Percentiles rank a stretch among this genome's conserved stretches.
phyloP scores from a whole-genome alignment of 176 grass and related monocot genomes.

The Lolium multiflorum region DNA sequence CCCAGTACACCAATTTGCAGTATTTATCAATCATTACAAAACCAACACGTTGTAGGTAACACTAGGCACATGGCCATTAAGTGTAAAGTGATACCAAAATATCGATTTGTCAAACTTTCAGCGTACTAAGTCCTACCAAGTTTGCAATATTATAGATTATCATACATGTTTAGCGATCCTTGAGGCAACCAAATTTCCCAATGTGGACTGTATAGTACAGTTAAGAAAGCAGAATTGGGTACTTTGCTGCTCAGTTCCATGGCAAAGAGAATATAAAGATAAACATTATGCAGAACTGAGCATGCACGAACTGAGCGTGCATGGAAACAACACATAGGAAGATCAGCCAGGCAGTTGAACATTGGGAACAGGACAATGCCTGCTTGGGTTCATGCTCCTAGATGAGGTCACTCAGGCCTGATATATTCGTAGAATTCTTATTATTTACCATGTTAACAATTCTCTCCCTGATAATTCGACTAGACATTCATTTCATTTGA shows the following conservation, averaged over 20 bases:
- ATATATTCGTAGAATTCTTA: background rate
- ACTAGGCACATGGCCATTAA: background rate
- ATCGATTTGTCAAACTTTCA: slow-evolving; percentile 3
- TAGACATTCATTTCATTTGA: background rate
- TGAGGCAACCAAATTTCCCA: background rate
- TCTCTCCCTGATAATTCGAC: slow-evolving; percentile 8
- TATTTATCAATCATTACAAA: background rate
- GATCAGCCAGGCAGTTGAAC: background rate
- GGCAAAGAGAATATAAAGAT: background rate
- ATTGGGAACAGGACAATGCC: background rate
- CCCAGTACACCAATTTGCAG: background rate
- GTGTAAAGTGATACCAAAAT: background rate
- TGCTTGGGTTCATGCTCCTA: background rate
- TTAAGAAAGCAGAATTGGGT: background rate
- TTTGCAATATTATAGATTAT: background rate
- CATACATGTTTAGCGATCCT: background rate
- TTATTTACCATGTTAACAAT: background rate
- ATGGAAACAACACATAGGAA: background rate
- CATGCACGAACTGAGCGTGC: background rate
- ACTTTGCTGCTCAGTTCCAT: slow-evolving; percentile 2
- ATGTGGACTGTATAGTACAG: background rate
- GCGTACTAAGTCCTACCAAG: background rate
- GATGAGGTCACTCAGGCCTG: background rate
- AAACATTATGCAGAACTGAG: background rate
- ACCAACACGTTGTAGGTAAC: background rate